Base-by-base conservation (phyloP, 352 stramenopile species). In the Pythium dissimile region DNA sequence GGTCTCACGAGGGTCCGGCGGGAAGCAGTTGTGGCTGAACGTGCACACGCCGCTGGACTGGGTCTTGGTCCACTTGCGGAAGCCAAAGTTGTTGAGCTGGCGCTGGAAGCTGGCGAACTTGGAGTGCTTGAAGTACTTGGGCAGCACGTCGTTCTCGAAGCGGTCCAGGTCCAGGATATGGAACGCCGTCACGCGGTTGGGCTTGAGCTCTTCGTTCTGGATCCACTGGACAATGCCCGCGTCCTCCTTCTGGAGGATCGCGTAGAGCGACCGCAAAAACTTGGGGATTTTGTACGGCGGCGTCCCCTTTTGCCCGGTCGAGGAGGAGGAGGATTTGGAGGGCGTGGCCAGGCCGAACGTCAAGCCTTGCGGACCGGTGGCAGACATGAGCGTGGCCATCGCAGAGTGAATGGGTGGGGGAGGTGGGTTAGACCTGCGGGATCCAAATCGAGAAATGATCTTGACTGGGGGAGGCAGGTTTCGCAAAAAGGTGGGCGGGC, bases 41-140 rank as follows among this genome's bases (percentile, higher is more conserved):
- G 83, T 92, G 66, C 80, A 92, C 15, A 90, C 80, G 9, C 80
- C 80, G 44, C 80, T 91, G 16, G 78, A 75, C 55, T 86, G 78
- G 12, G 81, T 91, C 66, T 90, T 90, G 60, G 80, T 90, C 80
- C 80, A 90, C 68, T 93, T 93, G 56, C 76, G 74, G 65, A 97
- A 97, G 43, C 73, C 80, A 69, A 97, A 97, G 72, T 97, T 97
- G 73, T 96, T 97, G 41, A 97, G 78, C 59, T 97, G 88, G 12
- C 91, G 83, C 59, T 95, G 86, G 50, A 97, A 92, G 37, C 87
- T 97, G 7, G 92, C 80, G 71, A 97, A 96, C 63, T 92, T 96
- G 61, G 80, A 73, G 69, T 98, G 92, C 67, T 97, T 97, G 64
- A 98, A 98, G 76, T 97, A 98, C 64, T 89, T 88, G 21, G 89